These are phyloP conservation scores for Apiotrichum porosum DNA, from an alignment of 1,284 basidiomycete genomes.

Conservation along the genomic window DNA sequence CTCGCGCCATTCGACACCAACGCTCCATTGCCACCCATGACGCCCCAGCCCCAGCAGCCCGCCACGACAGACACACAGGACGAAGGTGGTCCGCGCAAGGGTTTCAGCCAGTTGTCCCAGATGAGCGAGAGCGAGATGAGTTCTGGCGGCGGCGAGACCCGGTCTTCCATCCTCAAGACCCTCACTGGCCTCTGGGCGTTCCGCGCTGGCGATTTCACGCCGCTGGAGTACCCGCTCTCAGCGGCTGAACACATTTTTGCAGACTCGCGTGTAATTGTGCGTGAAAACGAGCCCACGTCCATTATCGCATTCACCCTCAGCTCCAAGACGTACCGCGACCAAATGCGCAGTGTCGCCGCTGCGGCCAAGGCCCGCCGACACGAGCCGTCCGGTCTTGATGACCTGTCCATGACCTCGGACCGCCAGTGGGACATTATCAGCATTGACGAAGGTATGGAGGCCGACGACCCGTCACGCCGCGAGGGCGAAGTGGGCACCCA, in stretches of 20 bases:
- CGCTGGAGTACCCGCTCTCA: constrained; percentile 55
- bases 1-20: constrained; percentile 48
- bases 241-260: constrained; percentile 81
- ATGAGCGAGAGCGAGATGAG: constrained; percentile 51
- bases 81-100: constrained; percentile 13
- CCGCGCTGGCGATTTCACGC: constrained; percentile 53
- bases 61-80: constrained; percentile 32
- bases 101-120: constrained; percentile 34
- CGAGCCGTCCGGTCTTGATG: constrained; percentile 14
- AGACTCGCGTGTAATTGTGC: constrained; percentile 89
- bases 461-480: constrained; percentile 25
- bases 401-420: constrained; percentile 2
- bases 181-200: constrained; percentile 76
- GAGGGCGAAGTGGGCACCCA: constrained; percentile 40
- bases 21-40: constrained; percentile 46
- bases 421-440: constrained; percentile 73
- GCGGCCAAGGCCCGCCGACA: constrained; percentile 10
- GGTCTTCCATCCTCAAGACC: constrained; percentile 77
- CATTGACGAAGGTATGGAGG: constrained; percentile 43
- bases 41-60: constrained; percentile 21
- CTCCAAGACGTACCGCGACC: constrained; percentile 83
- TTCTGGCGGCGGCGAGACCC: constrained; percentile 55
- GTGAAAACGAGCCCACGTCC: constrained; percentile 96
- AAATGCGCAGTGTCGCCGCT: constrained; percentile 63
- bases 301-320: constrained; percentile 94